Evolutionary conservation across 805 yeast species (phyloP), one percentile per base, ranked within the genome.

Genomic region (Vanderwaltozyma polyspora): DNA sequence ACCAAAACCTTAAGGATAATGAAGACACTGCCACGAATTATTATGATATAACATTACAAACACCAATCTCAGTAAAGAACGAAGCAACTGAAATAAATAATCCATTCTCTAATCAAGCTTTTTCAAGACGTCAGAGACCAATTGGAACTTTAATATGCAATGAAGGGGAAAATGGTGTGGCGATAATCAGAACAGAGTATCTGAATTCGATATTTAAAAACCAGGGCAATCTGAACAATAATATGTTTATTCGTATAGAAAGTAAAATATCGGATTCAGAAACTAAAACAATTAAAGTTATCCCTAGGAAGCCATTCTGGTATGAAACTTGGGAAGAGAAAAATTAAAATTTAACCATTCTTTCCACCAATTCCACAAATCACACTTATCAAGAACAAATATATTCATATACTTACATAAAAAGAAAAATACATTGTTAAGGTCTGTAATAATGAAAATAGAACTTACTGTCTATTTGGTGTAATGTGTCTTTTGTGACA

Each of bases 151-250:
- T 87, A 7, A 49, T 86, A 2, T 60, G 76, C 2, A 52, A 67
- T 2, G 54, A 70, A 17, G 79, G 74, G 3, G 72, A 76, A 40
- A 51, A 70, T 17, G 95, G 94, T 0, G 66, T 85, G 10, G 79
- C 83, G 4, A 55, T 77, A 29, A 64, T 82, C 11, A 67, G 67
- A 42, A 61, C 57, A 38, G 78, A 63, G 49, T 67, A 59, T 53
- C 62, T 61, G 41, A 6, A 17, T 9, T 27, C 25, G 21, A 17
- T 26, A 14, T 16, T 37, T 16, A 24, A 28, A 11, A 14, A 17
- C 2, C 12, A 19, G 1, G 12, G 6, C 7, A 18, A 16, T 10
- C 5, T 5, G 22, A n/a, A 16, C 2, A 17, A 26, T 18, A 19
- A 30, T 21, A 24, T 22, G 4, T 32, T 32, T 11, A 10, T 33